These are phyloP conservation scores for Zasmidium angulare DNA, from an alignment of 2,329 filamentous ascomycete species.

Conservation along the genomic window DNA sequence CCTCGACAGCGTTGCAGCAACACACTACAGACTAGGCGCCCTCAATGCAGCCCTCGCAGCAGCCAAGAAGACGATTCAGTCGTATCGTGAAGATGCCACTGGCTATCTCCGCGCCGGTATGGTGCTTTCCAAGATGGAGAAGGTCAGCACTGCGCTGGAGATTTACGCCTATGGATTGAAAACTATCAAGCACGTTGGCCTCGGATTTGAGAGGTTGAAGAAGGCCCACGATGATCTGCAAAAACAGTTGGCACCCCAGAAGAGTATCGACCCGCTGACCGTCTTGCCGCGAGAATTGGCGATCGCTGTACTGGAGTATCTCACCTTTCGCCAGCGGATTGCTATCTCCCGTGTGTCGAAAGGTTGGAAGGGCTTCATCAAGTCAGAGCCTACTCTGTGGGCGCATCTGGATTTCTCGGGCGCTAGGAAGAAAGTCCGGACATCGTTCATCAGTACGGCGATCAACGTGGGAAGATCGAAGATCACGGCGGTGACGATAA, in stretches of 20 bases:
- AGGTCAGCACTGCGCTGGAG: conserved; percentile 53
- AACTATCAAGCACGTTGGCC: conserved; percentile 45
- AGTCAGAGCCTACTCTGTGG: conserved; percentile 51
- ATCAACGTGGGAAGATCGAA: conserved; percentile 41
- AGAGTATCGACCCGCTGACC: conserved; percentile 52
- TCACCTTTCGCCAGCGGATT: conserved; percentile 52
- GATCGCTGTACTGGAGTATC: conserved; percentile 50
- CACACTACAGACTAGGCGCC: conserved; percentile 54
- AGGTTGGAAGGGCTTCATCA: conserved; percentile 55
- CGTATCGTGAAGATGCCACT: conserved; percentile 51
- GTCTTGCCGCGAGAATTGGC: conserved; percentile 56
- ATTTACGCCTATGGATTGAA: conserved; percentile 61
- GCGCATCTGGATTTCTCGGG: conserved; percentile 53
- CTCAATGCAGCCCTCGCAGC: conserved; percentile 55
- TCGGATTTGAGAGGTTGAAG: conserved; percentile 30
- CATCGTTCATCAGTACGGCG: conserved; percentile 43
- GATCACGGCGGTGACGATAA: conserved; percentile 37
- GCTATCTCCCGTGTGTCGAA: conserved; percentile 55
- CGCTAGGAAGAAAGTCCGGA: conserved; percentile 44
- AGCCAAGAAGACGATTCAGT: conserved; percentile 57
- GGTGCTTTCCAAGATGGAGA: conserved; percentile 49
- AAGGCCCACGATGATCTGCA: conserved; percentile 49
- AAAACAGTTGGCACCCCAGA: conserved; percentile 41
- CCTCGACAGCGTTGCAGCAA: conserved; percentile 57
- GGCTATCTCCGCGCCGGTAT: conserved; percentile 59